Percentiles rank a stretch among this genome's conserved stretches.
These are phyloP conservation scores for Neltuma alba DNA, from an alignment of 306 rosid genomes.

Conservation along the genomic window DNA sequence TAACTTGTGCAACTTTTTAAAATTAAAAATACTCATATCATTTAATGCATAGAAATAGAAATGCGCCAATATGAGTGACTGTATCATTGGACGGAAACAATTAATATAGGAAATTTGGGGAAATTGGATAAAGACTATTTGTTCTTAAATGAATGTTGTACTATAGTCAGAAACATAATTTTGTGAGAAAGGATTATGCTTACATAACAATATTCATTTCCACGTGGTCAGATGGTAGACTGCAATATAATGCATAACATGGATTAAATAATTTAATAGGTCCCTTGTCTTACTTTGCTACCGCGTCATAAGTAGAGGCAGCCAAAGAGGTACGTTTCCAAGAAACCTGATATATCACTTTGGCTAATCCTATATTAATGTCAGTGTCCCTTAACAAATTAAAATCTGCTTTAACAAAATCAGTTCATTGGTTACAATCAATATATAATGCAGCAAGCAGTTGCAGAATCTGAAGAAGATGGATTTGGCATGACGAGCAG, in stretches of 20 bases:
- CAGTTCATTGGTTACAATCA: not conserved
- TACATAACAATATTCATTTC: not conserved
- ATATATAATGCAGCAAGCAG: not conserved
- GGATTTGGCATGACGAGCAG: not conserved
- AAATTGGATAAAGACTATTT: no score
- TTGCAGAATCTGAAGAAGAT: conserved; percentile 7
- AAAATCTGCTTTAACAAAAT: not conserved
- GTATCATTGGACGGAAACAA: no score
- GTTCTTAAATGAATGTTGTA: no score
- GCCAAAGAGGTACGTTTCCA: conserved; percentile 3
- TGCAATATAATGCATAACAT: not conserved
- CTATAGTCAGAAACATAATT: not conserved
- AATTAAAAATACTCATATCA: no score
- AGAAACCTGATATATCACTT: not conserved
- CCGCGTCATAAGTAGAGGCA: not conserved
- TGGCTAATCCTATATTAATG: not conserved
- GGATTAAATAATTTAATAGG: not conserved
- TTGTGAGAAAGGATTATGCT: not conserved
- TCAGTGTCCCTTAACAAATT: not conserved
- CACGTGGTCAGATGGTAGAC: not conserved
- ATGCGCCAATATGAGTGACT: no score
- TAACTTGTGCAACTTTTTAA: no score
- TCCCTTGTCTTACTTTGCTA: conserved; percentile 8
- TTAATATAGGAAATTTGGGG: no score
- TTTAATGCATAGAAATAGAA: no score